Percentiles rank a stretch among this genome's conserved stretches.
phyloP scores from a whole-genome alignment of 345 rosid species.

The Angophora floribunda region DNA sequence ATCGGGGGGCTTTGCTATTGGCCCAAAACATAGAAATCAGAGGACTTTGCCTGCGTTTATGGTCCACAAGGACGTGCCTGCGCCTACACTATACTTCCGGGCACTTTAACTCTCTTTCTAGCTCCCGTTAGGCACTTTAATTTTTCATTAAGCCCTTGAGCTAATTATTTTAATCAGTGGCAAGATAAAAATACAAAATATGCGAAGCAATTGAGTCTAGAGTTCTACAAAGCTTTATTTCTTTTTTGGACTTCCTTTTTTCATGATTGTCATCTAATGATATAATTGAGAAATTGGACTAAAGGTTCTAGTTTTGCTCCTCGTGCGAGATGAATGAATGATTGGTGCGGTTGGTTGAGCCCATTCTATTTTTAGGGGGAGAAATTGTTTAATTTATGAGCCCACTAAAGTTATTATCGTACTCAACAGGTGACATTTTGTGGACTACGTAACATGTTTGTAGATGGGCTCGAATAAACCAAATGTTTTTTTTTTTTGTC shows the following conservation, averaged over 20 bases:
- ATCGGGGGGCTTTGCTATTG: not conserved
- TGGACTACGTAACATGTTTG: not conserved
- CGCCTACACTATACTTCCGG: not conserved
- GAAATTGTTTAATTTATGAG: not conserved
- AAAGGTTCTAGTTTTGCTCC: not conserved
- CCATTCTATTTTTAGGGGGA: not conserved
- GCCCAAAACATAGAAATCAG: not conserved
- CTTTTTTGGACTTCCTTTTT: not conserved
- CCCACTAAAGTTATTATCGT: not conserved
- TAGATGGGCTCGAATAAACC: not conserved
- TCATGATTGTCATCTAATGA: not conserved
- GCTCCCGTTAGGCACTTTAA: not conserved
- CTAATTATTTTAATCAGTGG: not conserved
- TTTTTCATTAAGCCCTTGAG: not conserved
- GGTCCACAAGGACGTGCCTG: not conserved
- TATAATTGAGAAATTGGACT: not conserved
- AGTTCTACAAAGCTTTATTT: not conserved
- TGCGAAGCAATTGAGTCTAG: fast-evolving
- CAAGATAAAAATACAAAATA: not conserved
- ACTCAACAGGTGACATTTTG: fast-evolving
- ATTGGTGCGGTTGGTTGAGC: not conserved
- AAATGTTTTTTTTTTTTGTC: not conserved
- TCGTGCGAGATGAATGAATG: not conserved
- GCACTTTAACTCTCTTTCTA: not conserved
- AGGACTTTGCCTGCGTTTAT: not conserved